Evolutionary conservation across 1,284 basidiomycete species (phyloP).

Genomic region (Sanghuangporus sanghuang): DNA sequence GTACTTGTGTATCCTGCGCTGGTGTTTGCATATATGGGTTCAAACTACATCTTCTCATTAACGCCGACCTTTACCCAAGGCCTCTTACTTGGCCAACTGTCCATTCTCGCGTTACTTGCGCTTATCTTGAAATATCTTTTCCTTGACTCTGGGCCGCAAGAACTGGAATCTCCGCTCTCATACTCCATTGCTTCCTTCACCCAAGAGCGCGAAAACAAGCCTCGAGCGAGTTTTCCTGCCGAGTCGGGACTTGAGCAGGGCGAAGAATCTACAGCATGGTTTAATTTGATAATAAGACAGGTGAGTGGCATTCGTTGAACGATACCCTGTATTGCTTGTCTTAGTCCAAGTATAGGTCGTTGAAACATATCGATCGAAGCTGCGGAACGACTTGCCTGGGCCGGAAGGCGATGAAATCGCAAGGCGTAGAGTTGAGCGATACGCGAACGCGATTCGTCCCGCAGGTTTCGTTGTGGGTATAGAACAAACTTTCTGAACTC

Average conservation of each 20-base stretch:
- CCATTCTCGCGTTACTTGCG: conserved; percentile 62
- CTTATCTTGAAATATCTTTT: conserved; percentile 79
- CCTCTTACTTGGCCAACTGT: conserved; percentile 73
- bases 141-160: conserved; percentile 55
- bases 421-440: conserved; percentile 62
- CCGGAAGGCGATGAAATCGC: conserved; percentile 68
- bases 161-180: conserved; percentile 27
- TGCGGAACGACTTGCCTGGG: conserved; percentile 56
- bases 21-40: conserved; percentile 39
- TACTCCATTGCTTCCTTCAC: conserved; percentile 18
- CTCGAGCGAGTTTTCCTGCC: conserved; percentile 22
- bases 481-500: neutral
- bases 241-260: conserved; percentile 9
- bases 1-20: neutral
- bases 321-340: neutral
- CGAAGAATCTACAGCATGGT: conserved; percentile 70
- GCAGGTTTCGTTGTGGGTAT: conserved; percentile 56
- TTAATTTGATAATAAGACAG: conserved; percentile 65
- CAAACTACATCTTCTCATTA: conserved; percentile 62
- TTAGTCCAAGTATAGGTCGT: conserved; percentile 41
- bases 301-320: conserved; percentile 30
- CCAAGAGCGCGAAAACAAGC: conserved; percentile 14
- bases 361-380: conserved; percentile 66
- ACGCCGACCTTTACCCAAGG: conserved; percentile 84
- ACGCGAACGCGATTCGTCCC: conserved; percentile 66